Evolutionary conservation across 495 filamentous ascomycete genomes (phyloP), one percentile per base, ranked within the genome.

Genomic region (Lepidopterella palustris): DNA sequence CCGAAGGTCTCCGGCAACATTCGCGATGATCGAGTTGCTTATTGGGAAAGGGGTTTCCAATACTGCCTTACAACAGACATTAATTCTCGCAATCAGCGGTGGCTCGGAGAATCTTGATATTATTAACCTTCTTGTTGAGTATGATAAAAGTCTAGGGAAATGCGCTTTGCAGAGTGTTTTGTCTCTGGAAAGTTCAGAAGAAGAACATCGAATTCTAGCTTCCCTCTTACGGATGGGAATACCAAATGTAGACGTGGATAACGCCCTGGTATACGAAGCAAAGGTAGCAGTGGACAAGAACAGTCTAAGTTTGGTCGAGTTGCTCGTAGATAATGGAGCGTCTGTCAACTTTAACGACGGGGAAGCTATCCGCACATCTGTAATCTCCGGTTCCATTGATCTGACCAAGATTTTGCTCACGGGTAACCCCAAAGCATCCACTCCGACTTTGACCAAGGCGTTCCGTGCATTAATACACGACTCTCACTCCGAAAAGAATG

Each of bases 261-360:
- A 49, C 35, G 63, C 53, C 3, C 55, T 65, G n/a, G 26, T 50
- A 15, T 6, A 25, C 18, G 58, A 65, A 24, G 55, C 59, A 42
- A 28, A 25, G 20, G 45, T 24, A 5, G 54, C 45, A 31, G 40
- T 59, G 13, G 21, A 8, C 28, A 29, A n/a, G 13, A 42, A 55
- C 21, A 53, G 55, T 25, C 26, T 47, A 4, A 31, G 23, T 1
- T 24, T 65, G 15, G 53, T 65, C 25, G 11, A 53, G 15, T 23
- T 65, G 9, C 48, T 65, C 18, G 31, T 61, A 21, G 18, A 61
- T 23, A 26, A 65, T 45, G 59, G 63, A 32, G 63, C 54, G 5
- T 61, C 63, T 15, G 39, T 65, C 5, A 55, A 65, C 50, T 39
- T 29, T 40, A 56, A 62, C 23, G 50, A 59, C 21, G 63, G 63